Conservation (phyloP, 805 yeast genomes). For the Kurtzmaniella cleridarum region DNA sequence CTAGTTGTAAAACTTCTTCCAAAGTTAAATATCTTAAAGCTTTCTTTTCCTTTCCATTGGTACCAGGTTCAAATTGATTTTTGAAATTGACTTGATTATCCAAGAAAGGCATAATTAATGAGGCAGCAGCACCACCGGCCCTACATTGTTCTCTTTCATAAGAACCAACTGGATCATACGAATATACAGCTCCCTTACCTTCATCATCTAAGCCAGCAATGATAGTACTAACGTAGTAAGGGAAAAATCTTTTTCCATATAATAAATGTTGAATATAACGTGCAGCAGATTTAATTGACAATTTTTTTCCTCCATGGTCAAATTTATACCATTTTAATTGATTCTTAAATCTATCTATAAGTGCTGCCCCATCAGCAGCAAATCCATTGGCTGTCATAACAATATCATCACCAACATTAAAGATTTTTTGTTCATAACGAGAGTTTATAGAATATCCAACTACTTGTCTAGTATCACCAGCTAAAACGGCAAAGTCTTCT, state of each 20-base stretch:
- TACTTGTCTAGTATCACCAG: constrained; percentile 98
- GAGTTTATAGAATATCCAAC: constrained; percentile 92
- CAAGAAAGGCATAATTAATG: constrained; percentile 93
- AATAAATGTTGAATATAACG: constrained; percentile 84
- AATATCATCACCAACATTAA: constrained; percentile 82
- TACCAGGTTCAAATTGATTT: constrained; percentile 81
- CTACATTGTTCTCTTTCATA: constrained; percentile 96
- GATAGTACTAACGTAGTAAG: constrained; percentile 92
- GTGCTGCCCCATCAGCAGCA: constrained; percentile 89
- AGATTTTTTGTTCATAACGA: constrained; percentile 85
- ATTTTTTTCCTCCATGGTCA: constrained; percentile 64
- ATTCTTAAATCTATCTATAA: constrained; percentile 66
- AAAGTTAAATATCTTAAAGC: constrained; percentile 59
- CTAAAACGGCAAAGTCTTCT: constrained; percentile 91
- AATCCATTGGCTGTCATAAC: constrained; percentile 92
- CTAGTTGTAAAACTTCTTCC: constrained; percentile 83
- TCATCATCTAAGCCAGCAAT: constrained; percentile 88
- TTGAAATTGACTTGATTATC: constrained; percentile 96
- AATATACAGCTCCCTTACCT: constrained; percentile 92
- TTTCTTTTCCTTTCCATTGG: constrained; percentile 62
- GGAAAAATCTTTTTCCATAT: constrained; percentile 92
- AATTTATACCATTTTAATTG: constrained; percentile 90
- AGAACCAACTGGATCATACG: constrained; percentile 97
- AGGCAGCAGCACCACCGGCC: constrained; percentile 97
- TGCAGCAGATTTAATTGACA: constrained; percentile 73